Evolutionary conservation across 2,329 filamentous ascomycete species (phyloP), one percentile per base, ranked within the genome.

Genomic region (Fusarium staphyleae): DNA sequence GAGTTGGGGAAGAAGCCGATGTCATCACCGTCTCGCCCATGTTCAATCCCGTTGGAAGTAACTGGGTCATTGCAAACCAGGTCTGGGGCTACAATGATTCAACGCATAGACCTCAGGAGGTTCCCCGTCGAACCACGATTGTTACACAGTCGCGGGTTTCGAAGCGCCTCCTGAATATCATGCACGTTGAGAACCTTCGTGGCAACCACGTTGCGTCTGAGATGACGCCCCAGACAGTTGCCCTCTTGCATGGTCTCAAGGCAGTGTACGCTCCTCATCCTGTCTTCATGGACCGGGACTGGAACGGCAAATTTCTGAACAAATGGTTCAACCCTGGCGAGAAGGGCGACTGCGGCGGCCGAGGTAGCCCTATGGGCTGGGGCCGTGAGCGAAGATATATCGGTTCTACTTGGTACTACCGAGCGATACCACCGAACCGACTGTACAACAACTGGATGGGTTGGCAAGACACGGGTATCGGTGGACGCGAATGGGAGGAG

Each of bases 161-260:
- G 13, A 88, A 86, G 69, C 82, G 81, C 22, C 78, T 93, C 2
- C 77, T 93, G 28, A 82, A 90, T 62, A 81, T 87, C 57, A 93
- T 93, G 89, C 89, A 93, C 68, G 81, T 85, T 28, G 90, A 93
- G 70, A 90, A 89, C 46, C 78, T 88, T 58, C 80, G 83, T 12
- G 87, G 88, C 58, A 88, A 89, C 66, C 88, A 91, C 68, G 86
- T 93, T 65, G 88, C 87, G 52, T 89, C 89, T 0, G 90, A 93
- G 70, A 92, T 93, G 89, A 89, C 87, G 55, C 85, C 89, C 1
- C 86, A 88, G 48, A 88, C 88, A 0, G 83, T 88, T 19, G 85
- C 88, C 0, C 79, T 93, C 14, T 83, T 91, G 57, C 89, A 95
- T 69, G 89, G 90, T 5, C 78, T 93, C 41, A 93, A 93, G 74